These are phyloP conservation scores for Pezicula neosporulosa DNA, from an alignment of 2,329 filamentous ascomycete genomes.

Conservation along the genomic window DNA sequence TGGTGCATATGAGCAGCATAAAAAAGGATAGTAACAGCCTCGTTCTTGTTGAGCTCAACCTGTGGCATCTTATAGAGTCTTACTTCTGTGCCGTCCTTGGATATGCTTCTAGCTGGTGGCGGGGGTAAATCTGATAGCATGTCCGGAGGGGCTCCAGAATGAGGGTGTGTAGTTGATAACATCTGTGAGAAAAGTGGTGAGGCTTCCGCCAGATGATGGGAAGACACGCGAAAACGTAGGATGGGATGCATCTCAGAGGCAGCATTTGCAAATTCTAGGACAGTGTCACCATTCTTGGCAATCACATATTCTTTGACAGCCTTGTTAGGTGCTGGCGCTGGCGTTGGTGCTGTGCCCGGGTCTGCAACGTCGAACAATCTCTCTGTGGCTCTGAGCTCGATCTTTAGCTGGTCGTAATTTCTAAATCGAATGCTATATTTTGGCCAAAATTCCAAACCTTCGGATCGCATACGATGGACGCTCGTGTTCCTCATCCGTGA, in stretches of 20 bases:
- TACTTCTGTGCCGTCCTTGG: slow-evolving; percentile 40
- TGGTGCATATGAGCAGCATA: slow-evolving; percentile 50
- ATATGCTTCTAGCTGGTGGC: slow-evolving; percentile 33
- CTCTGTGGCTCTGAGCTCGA: slow-evolving; percentile 37
- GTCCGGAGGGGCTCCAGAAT: slow-evolving; percentile 8
- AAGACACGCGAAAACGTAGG: slow-evolving; percentile 48
- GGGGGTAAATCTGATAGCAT: slow-evolving; percentile 19
- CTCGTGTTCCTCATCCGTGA: slow-evolving; percentile 43
- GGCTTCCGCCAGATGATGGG: slow-evolving; percentile 45
- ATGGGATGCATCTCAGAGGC: slow-evolving; percentile 33
- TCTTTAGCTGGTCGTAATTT: slow-evolving; percentile 42
- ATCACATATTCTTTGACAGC: slow-evolving; percentile 40
- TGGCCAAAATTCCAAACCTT: slow-evolving; percentile 40
- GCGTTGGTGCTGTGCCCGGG: slow-evolving; percentile 35
- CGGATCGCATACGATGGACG: slow-evolving; percentile 38
- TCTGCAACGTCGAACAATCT: slow-evolving; percentile 38
- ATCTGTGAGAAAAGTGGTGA: slow-evolving; percentile 50
- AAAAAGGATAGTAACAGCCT: slow-evolving; percentile 42
- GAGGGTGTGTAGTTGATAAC: slow-evolving; percentile 29
- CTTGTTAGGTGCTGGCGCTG: slow-evolving; percentile 30
- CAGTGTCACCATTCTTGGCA: slow-evolving; percentile 41
- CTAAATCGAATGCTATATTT: slow-evolving; percentile 44
- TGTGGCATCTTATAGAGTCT: slow-evolving; percentile 52
- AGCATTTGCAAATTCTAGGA: slow-evolving; percentile 49
- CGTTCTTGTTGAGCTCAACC: slow-evolving; percentile 38